Conservation (phyloP, 805 yeast species). For the Barnettozyma pratensis region DNA sequence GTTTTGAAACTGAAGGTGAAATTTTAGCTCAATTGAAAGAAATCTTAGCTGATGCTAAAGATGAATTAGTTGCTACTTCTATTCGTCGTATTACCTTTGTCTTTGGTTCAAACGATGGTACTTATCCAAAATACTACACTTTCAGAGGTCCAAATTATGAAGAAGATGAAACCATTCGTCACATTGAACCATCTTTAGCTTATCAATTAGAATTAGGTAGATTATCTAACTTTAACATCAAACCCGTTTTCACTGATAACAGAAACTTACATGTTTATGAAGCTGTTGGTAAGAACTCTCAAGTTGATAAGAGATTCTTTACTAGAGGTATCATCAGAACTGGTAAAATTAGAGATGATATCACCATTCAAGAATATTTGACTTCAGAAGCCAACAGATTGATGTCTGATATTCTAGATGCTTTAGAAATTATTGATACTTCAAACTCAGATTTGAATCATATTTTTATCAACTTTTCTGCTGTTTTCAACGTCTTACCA, state of each 20-base stretch:
- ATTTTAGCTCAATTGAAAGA: conserved; percentile 58
- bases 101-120: conserved; percentile 75
- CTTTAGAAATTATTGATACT: conserved; percentile 89
- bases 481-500: conserved; percentile 90
- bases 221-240: conserved; percentile 89
- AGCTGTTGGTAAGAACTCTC: conserved; percentile 90
- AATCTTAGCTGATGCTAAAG: conserved; percentile 60
- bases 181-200: conserved; percentile 96
- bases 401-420: conserved; percentile 93
- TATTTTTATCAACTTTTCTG: conserved; percentile 94
- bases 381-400: conserved; percentile 95
- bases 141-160: conserved; percentile 81
- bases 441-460: conserved; percentile 95
- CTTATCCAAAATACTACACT: conserved; percentile 93
- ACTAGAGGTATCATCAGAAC: conserved; percentile 97
- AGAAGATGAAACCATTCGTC: conserved; percentile 94
- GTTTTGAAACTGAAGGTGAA: conserved; percentile 66
- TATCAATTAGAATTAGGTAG: conserved; percentile 95
- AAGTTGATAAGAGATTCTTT: conserved; percentile 91
- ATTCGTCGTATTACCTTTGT: conserved; percentile 93
- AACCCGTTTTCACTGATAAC: conserved; percentile 93
- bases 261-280: conserved; percentile 97
- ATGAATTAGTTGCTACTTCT: conserved; percentile 63
- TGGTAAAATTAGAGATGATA: conserved; percentile 89
- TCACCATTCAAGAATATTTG: conserved; percentile 87